Base-by-base conservation (phyloP, 305 asterid species). In the Euphrasia arctica region DNA sequence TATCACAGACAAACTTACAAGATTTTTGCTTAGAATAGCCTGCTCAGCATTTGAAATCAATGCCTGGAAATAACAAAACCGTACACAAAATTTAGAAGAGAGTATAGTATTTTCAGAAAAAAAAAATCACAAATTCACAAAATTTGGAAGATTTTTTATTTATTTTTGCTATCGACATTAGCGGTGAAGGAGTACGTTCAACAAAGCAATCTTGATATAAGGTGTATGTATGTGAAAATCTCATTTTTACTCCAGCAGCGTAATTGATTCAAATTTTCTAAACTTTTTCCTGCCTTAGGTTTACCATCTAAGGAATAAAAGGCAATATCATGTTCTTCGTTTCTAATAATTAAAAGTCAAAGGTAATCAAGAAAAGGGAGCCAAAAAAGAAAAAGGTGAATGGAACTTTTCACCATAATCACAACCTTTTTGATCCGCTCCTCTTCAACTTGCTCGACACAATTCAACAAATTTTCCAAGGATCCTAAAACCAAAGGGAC, bases 1-100 rank as follows among this genome's bases (percentile, higher is more conserved):
- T 7, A 59, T 41, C 2, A 27, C 8, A 54, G 54, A 59, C 52
- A 60, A 62, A 57, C 92, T 78, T 79, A 89, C 98, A 72, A 92
- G 91, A 79, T 87, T 82, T 82, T 89, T 92, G 88, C 98, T 92
- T 62, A 92, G 81, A 70, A 79, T 76, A 60, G 98, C 98, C 75
- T 83, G 97, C 81, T 92, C 97, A 11, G 95, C 81, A 74, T 84
- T 79, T 66, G 79, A 78, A 34, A 78, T 72, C 88, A 92, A 78
- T 64, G 86, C 71, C 98, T 91, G 84, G 61, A 77, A 67, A 57
- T 22, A 66, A 51, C 42, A 68, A 67, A 62, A 6, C 41, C 70
- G 60, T 34, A 47, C 9, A 60, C 66, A n/a, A n/a, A 72, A 15
- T 47, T 18, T 22, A 45, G 70, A 55, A 27, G 48, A 64, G 25